Evolutionary conservation across 2,329 filamentous ascomycete genomes (phyloP).

Genomic region (Pestalotiopsis sp.): DNA sequence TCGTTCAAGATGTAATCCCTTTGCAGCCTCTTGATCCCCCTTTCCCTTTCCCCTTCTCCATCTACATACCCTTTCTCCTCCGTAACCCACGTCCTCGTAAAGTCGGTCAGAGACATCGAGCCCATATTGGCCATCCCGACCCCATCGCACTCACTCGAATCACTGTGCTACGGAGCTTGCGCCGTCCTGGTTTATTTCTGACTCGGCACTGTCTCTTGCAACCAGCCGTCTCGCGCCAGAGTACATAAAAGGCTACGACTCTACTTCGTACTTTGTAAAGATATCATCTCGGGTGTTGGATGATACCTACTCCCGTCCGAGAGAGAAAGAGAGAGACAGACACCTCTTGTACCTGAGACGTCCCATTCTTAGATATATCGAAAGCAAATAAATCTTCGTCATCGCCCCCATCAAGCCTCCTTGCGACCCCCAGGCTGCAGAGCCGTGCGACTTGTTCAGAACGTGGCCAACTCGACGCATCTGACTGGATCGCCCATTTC

Average conservation of each 20-base stretch:
- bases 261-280: background rate
- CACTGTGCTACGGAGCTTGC: constrained; percentile 1
- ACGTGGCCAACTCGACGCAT: constrained; percentile 10
- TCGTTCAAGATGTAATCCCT: constrained; percentile 12
- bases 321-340: background rate
- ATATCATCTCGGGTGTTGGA: background rate
- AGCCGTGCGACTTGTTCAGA: background rate
- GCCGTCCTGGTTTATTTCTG: constrained; percentile 2
- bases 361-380: background rate
- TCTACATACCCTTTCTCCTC: background rate
- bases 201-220: background rate
- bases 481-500: constrained; percentile 11
- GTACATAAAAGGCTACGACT: background rate
- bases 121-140: background rate
- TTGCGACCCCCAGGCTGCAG: background rate
- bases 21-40: background rate
- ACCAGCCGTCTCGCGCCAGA: background rate
- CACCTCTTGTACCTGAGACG: background rate
- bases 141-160: background rate
- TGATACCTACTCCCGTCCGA: background rate
- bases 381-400: background rate
- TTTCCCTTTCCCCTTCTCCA: background rate
- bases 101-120: background rate
- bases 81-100: background rate
- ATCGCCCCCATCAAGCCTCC: background rate